Conservation (phyloP, 768 basidiomycete genomes). For the Suillus variegatus region DNA sequence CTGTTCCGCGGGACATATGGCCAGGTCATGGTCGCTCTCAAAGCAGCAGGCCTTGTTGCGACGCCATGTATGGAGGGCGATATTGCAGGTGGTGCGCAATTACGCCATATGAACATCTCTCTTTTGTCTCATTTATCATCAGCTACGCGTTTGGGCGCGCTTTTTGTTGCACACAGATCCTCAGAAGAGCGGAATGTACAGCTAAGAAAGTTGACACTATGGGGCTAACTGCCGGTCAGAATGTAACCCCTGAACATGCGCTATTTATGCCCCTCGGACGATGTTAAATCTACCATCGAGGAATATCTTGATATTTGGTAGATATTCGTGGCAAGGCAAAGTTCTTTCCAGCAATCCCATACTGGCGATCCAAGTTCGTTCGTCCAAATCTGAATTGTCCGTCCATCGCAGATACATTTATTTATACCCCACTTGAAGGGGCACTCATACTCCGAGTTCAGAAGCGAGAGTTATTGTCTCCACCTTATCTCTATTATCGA, state of each 20-base stretch:
- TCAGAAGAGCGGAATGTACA: constrained; percentile 33
- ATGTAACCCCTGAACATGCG: neutral
- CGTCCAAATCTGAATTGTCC: neutral
- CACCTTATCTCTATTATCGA: constrained; percentile 1
- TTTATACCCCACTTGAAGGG: neutral
- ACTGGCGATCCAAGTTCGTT: neutral
- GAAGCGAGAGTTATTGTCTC: neutral
- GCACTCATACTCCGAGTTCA: neutral
- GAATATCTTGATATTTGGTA: neutral
- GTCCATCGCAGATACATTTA: neutral
- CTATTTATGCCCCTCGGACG: neutral
- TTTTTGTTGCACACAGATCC: constrained; percentile 38
- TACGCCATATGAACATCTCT: neutral
- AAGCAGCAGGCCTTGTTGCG: constrained; percentile 37
- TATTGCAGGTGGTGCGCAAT: constrained; percentile 33
- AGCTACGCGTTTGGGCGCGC: constrained; percentile 43
- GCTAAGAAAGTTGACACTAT: constrained; percentile 41
- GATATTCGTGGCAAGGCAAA: neutral
- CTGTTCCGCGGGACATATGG: constrained; percentile 47
- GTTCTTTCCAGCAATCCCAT: neutral
- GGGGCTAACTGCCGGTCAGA: constrained; percentile 31
- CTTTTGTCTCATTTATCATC: neutral
- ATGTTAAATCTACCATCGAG: neutral
- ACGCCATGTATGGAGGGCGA: constrained; percentile 31
- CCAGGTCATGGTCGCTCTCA: constrained; percentile 41